Evolutionary conservation across 164 flowering plant genomes (phyloP).

Genomic region (Chimonanthus salicifolius): DNA sequence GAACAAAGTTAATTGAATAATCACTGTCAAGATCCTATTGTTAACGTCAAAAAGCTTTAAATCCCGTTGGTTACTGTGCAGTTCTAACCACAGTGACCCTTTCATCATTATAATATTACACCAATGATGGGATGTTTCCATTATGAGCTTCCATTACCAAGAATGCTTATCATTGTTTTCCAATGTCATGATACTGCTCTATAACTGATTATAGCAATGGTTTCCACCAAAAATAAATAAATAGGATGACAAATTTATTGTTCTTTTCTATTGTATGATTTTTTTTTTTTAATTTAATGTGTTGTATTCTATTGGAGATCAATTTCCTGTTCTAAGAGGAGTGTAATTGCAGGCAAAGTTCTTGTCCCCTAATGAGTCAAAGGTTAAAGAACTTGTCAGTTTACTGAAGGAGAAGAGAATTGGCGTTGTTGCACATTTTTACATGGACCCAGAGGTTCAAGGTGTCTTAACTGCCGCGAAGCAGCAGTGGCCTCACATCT

Average conservation of each 20-base stretch:
- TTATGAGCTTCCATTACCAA: not conserved
- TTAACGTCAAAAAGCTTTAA: no score
- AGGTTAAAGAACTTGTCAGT: slow-evolving; percentile 69
- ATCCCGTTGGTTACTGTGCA: no score
- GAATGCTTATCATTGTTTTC: no score
- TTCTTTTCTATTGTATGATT: not conserved
- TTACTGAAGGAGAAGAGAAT: slow-evolving; percentile 81
- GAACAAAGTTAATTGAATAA: no score
- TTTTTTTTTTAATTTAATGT: not conserved
- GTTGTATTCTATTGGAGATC: not conserved
- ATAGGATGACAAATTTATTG: not conserved
- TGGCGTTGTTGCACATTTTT: slow-evolving; percentile 93
- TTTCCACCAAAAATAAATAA: no score
- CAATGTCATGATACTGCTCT: not conserved
- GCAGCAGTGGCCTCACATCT: slow-evolving; percentile 82
- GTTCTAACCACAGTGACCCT: no score
- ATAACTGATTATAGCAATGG: no score
- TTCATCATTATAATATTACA: no score
- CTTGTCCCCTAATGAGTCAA: slow-evolving; percentile 70
- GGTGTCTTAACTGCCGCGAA: slow-evolving; percentile 91
- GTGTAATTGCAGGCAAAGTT: slow-evolving; percentile 70
- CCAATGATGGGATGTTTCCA: not conserved
- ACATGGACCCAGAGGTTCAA: slow-evolving; percentile 99
- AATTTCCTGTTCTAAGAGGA: slow-evolving; percentile 23
- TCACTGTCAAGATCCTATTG: no score